Evolutionary conservation across 805 yeast species (phyloP), one percentile per base, ranked within the genome.

Genomic region (Wickerhamiella galacta): DNA sequence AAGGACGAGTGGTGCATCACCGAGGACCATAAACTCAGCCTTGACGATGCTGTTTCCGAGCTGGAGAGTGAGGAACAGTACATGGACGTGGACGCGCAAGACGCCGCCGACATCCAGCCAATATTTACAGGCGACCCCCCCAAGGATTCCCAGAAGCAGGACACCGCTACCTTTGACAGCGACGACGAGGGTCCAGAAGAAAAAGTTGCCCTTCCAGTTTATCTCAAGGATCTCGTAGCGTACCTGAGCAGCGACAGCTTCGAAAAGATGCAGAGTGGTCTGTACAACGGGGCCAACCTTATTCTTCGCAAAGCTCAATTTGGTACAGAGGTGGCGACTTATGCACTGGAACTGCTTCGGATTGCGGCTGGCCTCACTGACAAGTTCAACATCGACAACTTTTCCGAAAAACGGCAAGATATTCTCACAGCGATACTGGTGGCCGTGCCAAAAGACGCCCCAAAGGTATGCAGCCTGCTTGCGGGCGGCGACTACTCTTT

Each of bases 401-500:
- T 81, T 52, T 78, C 77, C 36, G 63, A 68, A n/a, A 55, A 68
- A 58, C 66, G 71, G 35, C 58, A 82, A n/a, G 66, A 70, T 28
- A 61, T 75, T 10, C 45, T 83, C 48, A 68, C 75, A 5, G 70
- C 90, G 2, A 59, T 81, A 1, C 56, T 79, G 12, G 72, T 67
- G 1, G 58, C 72, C 0, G 61, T 61, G 30, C 71, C 81, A 0
- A 47, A 56, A 1, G 60, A 63, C 18, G 48, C 73, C 0, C 39
- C 50, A 7, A 43, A 54, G 5, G 44, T 58, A 5, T 52, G 68
- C 25, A 48, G 58, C 18, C 50, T 74, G 12, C 56, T 83, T 12
- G 57, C 70, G 22, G 60, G 65, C 0, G 83, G 85, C 0, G 98
- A 87, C 46, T 70, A 76, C 39, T 81, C 93, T 0, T 51, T 90